Base-by-base conservation (phyloP, 441 rosid species). In the Hypseocharis bilobata region DNA sequence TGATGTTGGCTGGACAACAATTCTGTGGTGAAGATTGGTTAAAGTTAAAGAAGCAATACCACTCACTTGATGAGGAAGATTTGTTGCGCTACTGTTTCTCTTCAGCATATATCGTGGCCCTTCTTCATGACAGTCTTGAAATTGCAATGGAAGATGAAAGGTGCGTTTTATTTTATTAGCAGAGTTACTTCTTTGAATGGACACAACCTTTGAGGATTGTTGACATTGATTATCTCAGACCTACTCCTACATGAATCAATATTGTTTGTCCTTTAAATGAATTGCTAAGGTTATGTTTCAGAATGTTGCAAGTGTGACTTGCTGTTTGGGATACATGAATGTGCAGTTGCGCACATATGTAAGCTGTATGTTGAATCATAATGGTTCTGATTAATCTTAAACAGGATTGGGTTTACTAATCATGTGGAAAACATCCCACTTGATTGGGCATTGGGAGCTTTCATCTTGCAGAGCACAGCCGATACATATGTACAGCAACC, bases 401-500 rank as follows among this genome's bases (percentile, higher is more conserved):
- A 68, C 86, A 92, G 96, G 84, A 79, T 88, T 26, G 64, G 42
- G 58, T 84, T 70, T 71, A 86, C 86, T n/a, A 90, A 79, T 74
- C 83, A 83, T 65, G 94, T 85, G 63, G 88, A 84, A 66, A 78
- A 81, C 60, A 78, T 81, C 68, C 96, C 97, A 8, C 92, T 92
- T 4, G 98, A 92, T 68, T 90, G 97, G 98, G 92, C 98, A 23
- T 64, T 88, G 62, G 97, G 98, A 64, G 94, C 96, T 73, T 90
- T 90, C 81, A 88, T 92, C 71, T 71, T 86, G 81, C 88, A 82
- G 47, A 84, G 81, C 74, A 74, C 77, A 32, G 59, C 74, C 57
- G 74, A 68, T 47, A 44, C 55, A 17, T 70, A 76, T 65, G 60
- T 55, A 47, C 69, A 72, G 66, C 72, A 77, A 10, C 63, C 45